Conservation (phyloP, 2,329 filamentous ascomycete genomes). For the Ceratocystis eucalypticola region DNA sequence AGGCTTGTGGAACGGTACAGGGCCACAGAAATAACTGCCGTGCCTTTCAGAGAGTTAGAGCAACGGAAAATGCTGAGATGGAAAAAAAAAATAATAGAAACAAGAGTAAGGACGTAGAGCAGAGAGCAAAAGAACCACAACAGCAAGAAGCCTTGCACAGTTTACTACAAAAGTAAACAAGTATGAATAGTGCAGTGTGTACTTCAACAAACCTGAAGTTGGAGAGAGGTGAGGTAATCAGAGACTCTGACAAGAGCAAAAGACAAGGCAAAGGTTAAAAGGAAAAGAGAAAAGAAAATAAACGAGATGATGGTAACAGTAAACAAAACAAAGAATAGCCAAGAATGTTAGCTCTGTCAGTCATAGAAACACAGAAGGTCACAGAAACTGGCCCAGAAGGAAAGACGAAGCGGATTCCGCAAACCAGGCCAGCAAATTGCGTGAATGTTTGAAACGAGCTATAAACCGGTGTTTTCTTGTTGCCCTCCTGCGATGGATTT, state of each 20-base stretch:
- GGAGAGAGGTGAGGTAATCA: background rate
- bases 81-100: background rate
- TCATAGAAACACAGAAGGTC: background rate
- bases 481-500: constrained; percentile 4
- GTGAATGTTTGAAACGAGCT: background rate
- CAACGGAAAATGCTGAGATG: background rate
- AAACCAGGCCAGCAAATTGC: background rate
- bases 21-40: background rate
- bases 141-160: background rate
- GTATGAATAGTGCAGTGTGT: background rate
- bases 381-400: background rate
- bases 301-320: constrained; percentile 11
- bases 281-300: constrained; percentile 12
- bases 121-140: background rate
- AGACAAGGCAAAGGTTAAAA: constrained; percentile 18
- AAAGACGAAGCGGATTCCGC: background rate
- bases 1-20: background rate
- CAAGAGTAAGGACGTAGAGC: background rate
- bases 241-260: constrained; percentile 12
- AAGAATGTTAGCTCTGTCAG: background rate
- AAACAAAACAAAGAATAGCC: constrained; percentile 16
- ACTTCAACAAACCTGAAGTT: background rate
- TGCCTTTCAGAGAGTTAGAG: background rate
- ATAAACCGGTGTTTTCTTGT: background rate
- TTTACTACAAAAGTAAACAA: background rate